Evolutionary conservation across 2,329 filamentous ascomycete species (phyloP), one percentile per base, ranked within the genome.

Genomic region (Thielaviopsis cerberus): DNA sequence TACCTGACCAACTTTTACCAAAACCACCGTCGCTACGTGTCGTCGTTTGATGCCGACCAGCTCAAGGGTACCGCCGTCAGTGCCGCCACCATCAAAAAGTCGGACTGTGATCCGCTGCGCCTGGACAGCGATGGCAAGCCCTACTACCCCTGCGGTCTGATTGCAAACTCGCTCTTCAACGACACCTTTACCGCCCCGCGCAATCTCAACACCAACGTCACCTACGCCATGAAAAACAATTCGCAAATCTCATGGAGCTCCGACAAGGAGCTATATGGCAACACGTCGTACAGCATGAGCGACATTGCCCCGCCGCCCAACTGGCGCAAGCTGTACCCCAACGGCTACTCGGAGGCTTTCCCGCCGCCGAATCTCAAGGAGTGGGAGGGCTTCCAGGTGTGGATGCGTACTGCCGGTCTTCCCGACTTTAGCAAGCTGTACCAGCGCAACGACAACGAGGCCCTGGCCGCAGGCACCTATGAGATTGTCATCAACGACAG

Each of bases 1-100:
- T 85, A 86, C 64, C 82, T 98, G 62, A 91, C 88, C 59, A 95
- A 97, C 72, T 98, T 98, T 73, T 97, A 97, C 74, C 92, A 98
- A 71, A 98, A 98, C 69, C 92, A 98, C 69, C 85, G 92, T 63
- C 84, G 91, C 70, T 98, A 98, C 65, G 92, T 96, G 61, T 86
- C 88, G 67, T 94, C 88, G 1, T 85, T 94, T 66, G 85, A 90
- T 66, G 78, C 83, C 59, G 76, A 86, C 56, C 92, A 98, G 70
- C 76, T 98, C 57, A 72, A 84, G 63, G 92, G 90, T 52, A 74
- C 81, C 5, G 76, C 76, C 11, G 77, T 86, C 20, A 73, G 74
- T 30, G 78, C 76, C 59, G 64, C 64, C 37, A 77, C 79, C 1
- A 86, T 97, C 64, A 71, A 76, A 30, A 72, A 72, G 30, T 85